Percentiles rank a stretch among this genome's conserved stretches.
These are phyloP conservation scores for Trametes polyzona DNA, from an alignment of 1,284 basidiomycete genomes.

Conservation along the genomic window DNA sequence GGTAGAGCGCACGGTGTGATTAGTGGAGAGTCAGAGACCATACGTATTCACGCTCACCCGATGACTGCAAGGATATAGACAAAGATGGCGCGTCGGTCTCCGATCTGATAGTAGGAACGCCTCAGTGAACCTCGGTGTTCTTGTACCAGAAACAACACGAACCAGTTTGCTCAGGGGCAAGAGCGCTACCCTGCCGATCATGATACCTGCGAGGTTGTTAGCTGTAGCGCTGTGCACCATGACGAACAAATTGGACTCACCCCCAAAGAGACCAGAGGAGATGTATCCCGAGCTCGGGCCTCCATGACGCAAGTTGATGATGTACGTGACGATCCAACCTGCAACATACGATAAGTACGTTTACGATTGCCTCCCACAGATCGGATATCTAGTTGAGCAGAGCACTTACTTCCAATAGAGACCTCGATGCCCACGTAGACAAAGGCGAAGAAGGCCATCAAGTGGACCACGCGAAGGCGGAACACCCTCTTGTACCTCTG, in stretches of 20 bases:
- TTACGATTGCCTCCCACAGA: too few relatives aligned
- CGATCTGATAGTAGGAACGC: conserved; percentile 37
- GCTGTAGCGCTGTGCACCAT: not conserved
- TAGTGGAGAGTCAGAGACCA: not conserved
- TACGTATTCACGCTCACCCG: conserved; percentile 26
- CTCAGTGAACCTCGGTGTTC: not conserved
- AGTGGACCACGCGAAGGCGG: conserved; percentile 40
- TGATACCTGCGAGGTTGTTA: conserved; percentile 37
- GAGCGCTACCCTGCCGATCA: conserved; percentile 46
- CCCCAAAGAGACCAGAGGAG: conserved; percentile 53
- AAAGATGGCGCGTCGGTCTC: conserved; percentile 45
- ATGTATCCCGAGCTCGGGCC: conserved; percentile 52
- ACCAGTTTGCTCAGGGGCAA: conserved; percentile 54
- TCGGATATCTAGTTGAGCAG: too few relatives aligned
- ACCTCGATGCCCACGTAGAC: conserved; percentile 52
- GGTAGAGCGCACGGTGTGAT: not conserved
- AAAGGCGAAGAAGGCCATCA: conserved; percentile 47
- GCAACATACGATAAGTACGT: not conserved
- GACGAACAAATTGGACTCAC: conserved; percentile 28
- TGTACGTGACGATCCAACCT: conserved; percentile 58
- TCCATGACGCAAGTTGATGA: conserved; percentile 46
- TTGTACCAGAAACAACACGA: not conserved
- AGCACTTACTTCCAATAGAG: conserved; percentile 44
- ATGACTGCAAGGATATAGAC: conserved; percentile 42
- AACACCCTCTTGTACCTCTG: conserved; percentile 43